These are phyloP conservation scores for Sporisorium sorghi DNA, from an alignment of 1,284 basidiomycete species.

Conservation along the genomic window DNA sequence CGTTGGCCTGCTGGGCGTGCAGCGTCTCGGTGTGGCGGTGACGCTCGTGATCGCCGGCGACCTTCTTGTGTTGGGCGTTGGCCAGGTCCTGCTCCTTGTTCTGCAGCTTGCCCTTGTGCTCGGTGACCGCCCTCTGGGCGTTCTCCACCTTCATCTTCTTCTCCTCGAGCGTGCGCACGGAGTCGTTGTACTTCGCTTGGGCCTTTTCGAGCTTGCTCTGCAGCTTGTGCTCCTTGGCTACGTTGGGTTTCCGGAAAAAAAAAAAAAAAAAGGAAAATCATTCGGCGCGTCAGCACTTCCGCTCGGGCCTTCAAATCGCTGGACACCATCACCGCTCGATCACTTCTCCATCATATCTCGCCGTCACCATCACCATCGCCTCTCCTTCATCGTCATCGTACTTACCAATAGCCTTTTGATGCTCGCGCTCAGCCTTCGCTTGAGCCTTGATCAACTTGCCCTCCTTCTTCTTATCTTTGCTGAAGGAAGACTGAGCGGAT, in stretches of 20 bases:
- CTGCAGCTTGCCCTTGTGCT: slow-evolving; percentile 27
- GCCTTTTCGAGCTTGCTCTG: slow-evolving; percentile 44
- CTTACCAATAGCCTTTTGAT: slow-evolving; percentile 46
- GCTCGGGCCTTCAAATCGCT: no score
- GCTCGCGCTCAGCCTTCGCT: slow-evolving; percentile 39
- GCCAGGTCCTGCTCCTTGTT: slow-evolving; percentile 34
- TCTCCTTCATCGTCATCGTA: no score
- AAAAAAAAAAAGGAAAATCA: no score
- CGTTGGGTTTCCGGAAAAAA: no score
- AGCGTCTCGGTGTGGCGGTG: slow-evolving; percentile 34
- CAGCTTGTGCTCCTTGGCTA: slow-evolving; percentile 46
- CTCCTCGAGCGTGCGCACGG: slow-evolving; percentile 39
- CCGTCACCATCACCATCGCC: no score
- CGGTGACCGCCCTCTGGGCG: slow-evolving; percentile 20
- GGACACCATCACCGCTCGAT: no score
- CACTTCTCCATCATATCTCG: no score
- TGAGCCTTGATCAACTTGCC: slow-evolving; percentile 33
- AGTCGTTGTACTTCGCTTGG: slow-evolving; percentile 38
- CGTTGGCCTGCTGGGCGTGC: neutral
- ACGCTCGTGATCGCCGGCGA: slow-evolving; percentile 21
- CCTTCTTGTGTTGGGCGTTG: slow-evolving; percentile 37
- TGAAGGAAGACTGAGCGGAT: slow-evolving; percentile 28
- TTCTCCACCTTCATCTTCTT: slow-evolving; percentile 48
- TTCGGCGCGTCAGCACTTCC: no score
- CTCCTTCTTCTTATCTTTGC: slow-evolving; percentile 38